These are phyloP conservation scores for Microsporum canis DNA, from an alignment of 2,329 filamentous ascomycete species.

Conservation along the genomic window DNA sequence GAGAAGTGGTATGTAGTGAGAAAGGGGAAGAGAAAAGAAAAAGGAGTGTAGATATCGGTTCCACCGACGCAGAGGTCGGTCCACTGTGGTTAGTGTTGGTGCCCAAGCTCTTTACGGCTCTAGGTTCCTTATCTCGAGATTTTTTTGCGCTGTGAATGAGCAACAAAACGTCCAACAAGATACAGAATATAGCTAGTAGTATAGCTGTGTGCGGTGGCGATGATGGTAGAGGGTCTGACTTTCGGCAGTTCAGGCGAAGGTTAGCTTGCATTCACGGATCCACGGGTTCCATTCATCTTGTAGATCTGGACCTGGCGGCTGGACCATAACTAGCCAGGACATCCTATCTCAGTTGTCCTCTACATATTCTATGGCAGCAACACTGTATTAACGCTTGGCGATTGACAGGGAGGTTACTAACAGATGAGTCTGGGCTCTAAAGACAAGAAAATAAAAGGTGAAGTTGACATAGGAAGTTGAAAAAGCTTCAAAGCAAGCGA, in stretches of 20 bases:
- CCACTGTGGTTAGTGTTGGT: neutral
- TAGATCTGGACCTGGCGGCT: neutral
- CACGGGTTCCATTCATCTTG: neutral
- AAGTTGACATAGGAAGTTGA: neutral
- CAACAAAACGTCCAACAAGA: neutral
- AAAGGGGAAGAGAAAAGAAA: neutral
- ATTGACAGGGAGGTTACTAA: neutral
- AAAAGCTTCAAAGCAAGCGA: neutral
- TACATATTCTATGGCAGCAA: neutral
- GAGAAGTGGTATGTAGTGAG: neutral
- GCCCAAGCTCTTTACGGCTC: neutral
- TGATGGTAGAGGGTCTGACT: neutral
- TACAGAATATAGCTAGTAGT: neutral
- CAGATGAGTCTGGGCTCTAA: neutral
- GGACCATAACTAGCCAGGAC: neutral
- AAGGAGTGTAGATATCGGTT: neutral
- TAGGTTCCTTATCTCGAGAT: neutral
- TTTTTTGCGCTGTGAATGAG: neutral
- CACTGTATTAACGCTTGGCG: neutral
- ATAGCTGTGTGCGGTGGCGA: neutral
- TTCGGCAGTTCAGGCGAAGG: conserved; percentile 1
- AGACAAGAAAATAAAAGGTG: neutral
- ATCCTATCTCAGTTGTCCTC: neutral
- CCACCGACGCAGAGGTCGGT: conserved; percentile 1
- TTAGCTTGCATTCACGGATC: neutral